Evolutionary conservation across 768 basidiomycete genomes (phyloP), one percentile per base, ranked within the genome.

Genomic region (Boletales sp.): DNA sequence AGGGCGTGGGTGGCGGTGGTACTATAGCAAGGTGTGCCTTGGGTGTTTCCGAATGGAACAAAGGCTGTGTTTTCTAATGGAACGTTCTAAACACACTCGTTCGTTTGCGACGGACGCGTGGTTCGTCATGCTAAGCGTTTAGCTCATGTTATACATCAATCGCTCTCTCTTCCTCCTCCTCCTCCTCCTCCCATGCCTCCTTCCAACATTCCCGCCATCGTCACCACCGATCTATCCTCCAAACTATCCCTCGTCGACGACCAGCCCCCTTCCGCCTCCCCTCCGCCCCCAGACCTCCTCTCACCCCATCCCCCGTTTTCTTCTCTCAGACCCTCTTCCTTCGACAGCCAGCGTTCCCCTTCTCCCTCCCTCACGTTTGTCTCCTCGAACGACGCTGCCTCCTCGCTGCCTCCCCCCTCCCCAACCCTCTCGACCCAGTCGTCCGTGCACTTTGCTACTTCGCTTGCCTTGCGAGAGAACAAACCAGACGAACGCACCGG

Each of bases 371-470:
- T 67, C 0, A 65, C 65, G 0, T 57, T 55, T 4, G 65, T 74
- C 2, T 70, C 72, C 8, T 74, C 70, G 0, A 72, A 76, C n/a
- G 77, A 77, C 40, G 72, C 69, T 34, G 69, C 70, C 19, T 76
- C 67, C 1, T 60, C 66, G 8, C 50, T 53, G 9, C 65, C 68
- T 1, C 89, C 89, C 0, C 87, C 89, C 0, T 91, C 89, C 0
- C 90, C 89, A 1, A 90, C 89, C 0, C 74, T 88, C 10, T 88
- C 90, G 0, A 79, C 74, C 3, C 76, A 73, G 14, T 86, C 85
- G 3, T 81, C 81, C 0, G 75, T 79, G 0, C 79, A 82, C 32
- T 89, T 85, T 51, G 67, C 65, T 1, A 77, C 79, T 4, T 71
- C 82, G 8, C 69, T 81, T 4, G 74, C 76, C 4, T 63, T 92